A percentile compares a stretch with the other conserved stretches of the same genome.
Evolutionary conservation across 768 basidiomycete genomes (phyloP).

Genomic region (Kondoa subrosea): DNA sequence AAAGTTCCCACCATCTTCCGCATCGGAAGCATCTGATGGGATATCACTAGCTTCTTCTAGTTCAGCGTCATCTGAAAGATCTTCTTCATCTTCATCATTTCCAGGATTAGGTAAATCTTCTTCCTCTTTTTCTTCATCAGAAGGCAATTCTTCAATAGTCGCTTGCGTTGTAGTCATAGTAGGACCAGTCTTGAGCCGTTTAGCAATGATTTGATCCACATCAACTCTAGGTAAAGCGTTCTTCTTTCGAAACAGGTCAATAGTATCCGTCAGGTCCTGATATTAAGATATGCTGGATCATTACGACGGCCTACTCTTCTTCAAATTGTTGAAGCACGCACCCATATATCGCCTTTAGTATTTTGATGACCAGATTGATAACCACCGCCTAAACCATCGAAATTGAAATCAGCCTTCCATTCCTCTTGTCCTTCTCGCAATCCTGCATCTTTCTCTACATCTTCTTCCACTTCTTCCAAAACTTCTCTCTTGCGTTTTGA

Average conservation of each 20-base stretch:
- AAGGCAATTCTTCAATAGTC: constrained; percentile 3
- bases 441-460: neutral
- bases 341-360: constrained; percentile 24
- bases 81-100: constrained; percentile 28
- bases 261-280: constrained; percentile 9
- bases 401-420: constrained; percentile 19
- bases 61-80: constrained; percentile 13
- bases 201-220: constrained; percentile 8
- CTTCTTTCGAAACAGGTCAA: neutral
- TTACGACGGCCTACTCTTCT: too few species aligned
- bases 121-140: constrained; percentile 27
- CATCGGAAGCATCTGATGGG: constrained; percentile 17
- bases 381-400: constrained; percentile 27
- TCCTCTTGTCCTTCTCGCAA: constrained; percentile 19
- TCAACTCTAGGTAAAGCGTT: constrained; percentile 12
- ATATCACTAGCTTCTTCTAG: constrained; percentile 16
- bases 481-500: constrained; percentile 16
- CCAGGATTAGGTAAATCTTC: constrained; percentile 34
- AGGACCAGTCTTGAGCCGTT: constrained; percentile 10
- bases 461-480: constrained; percentile 7
- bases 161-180: neutral
- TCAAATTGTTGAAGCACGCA: neutral
- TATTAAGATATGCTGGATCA: neutral
- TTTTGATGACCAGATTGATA: constrained; percentile 12
- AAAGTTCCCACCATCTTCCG: constrained; percentile 30